A percentile compares a stretch with the other conserved stretches of the same genome.
These are phyloP conservation scores for Raphanus hybrid DNA, from an alignment of 441 rosid genomes.

Conservation along the genomic window DNA sequence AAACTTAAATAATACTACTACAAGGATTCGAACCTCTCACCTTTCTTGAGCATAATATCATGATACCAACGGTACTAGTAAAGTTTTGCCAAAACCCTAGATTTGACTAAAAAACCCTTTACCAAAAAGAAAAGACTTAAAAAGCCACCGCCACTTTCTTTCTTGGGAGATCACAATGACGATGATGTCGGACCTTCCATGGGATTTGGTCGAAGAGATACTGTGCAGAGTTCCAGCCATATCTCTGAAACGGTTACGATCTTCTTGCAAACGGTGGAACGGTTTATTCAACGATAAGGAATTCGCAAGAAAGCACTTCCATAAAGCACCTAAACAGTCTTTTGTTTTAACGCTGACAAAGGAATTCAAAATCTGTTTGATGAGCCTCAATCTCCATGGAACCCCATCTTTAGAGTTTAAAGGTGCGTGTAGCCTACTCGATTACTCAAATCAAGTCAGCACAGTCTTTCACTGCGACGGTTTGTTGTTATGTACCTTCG, in stretches of 20 bases:
- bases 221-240: slow-evolving; percentile 11
- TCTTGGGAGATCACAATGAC: not conserved
- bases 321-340: not conserved
- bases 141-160: not conserved
- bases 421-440: not conserved
- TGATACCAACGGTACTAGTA: no score
- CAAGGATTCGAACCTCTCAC: no score
- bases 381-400: slow-evolving; percentile 3
- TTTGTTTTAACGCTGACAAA: not conserved
- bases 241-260: not conserved
- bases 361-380: not conserved
- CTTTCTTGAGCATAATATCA: no score
- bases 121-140: no score
- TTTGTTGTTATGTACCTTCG: not conserved
- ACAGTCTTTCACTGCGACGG: slow-evolving; percentile 4
- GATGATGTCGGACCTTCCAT: not conserved
- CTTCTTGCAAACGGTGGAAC: slow-evolving; percentile 21
- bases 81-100: not conserved
- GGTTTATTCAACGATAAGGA: not conserved
- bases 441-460: not conserved
- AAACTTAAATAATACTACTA: no score
- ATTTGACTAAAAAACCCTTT: not conserved
- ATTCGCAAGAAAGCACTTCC: slow-evolving; percentile 11
- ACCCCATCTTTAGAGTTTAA: not conserved
- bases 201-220: slow-evolving; percentile 4